phyloP scores from a whole-genome alignment of 352 stramenopile genomes.

The Globisporangium megalacanthum region DNA sequence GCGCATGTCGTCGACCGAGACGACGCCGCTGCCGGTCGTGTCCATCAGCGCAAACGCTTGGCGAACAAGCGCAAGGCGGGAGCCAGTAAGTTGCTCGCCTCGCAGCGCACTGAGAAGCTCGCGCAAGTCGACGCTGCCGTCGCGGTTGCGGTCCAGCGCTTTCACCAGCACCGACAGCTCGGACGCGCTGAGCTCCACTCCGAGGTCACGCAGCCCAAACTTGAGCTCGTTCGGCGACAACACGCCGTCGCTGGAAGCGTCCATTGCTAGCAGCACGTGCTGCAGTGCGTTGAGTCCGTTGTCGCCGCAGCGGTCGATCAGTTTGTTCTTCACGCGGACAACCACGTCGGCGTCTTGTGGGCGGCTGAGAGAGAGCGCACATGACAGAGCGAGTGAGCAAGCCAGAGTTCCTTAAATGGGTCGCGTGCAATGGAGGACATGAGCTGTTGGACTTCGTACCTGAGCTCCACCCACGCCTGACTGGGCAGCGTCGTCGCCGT shows the following conservation, averaged over 20 bases:
- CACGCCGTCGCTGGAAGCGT: conserved; percentile 30
- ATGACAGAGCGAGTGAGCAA: no score
- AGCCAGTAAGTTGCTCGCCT: conserved; percentile 19
- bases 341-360: conserved; percentile 10
- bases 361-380: neutral
- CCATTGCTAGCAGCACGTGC: conserved; percentile 35
- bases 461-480: no score
- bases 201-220: conserved; percentile 48
- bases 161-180: conserved; percentile 35
- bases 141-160: conserved; percentile 40
- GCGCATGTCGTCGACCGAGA: conserved; percentile 52
- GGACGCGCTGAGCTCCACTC: conserved; percentile 31
- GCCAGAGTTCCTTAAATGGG: no score
- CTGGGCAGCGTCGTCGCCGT: no score
- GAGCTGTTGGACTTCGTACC: no score
- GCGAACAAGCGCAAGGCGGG: conserved; percentile 35
- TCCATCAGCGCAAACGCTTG: conserved; percentile 63
- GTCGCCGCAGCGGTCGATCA: conserved; percentile 28
- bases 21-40: conserved; percentile 17
- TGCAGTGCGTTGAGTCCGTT: conserved; percentile 47
- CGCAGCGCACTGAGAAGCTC: conserved; percentile 51
- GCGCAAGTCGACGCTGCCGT: conserved; percentile 42
- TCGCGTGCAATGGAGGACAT: no score
- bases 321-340: conserved; percentile 24
- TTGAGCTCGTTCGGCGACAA: conserved; percentile 55